Evolutionary conservation across 2,329 filamentous ascomycete genomes (phyloP), one percentile per base, ranked within the genome.

Genomic region (Botrytis elliptica): DNA sequence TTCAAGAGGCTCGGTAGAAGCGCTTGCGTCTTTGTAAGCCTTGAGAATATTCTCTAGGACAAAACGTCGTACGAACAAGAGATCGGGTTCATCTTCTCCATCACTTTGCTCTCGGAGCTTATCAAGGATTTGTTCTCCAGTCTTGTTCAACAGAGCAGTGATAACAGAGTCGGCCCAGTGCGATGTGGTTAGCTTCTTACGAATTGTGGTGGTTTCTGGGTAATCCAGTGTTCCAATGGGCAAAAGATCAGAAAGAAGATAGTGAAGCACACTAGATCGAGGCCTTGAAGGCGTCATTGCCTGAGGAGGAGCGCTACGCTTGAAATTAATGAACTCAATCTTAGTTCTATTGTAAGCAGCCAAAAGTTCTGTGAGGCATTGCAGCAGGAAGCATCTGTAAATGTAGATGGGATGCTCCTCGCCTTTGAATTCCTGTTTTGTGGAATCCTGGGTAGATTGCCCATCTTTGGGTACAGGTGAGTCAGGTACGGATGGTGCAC

Each of bases 301-400:
- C 78, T 93, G 91, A 63, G 94, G 88, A 65, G 95, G 93, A 10
- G 93, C 92, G 80, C 95, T 97, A 75, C 95, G 91, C 77, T 97
- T 98, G 84, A 98, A 99, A 82, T 98, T 98, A 85, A 99, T 98
- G 81, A 99, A 98, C 81, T 99, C 97, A 62, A 99, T 90, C 86
- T 99, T 99, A 14, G 94, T 93, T 71, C 94, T 91, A 78, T 94
- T 97, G 84, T 98, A 99, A 79, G 92, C 97, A 73, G 93, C 91
- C 22, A 99, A 86, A 22, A 99, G 88, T 82, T 99, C 96, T 0
- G 94, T 91, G 57, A 99, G 85, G 79, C 95, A 97, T 81, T 96
- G 94, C 46, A 99, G 88, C 70, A 99, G 85, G 85, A 98, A 98
- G 84, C 95, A 98, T 66, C 96, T 90, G 81, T 98, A 99, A 71